Evolutionary conservation across 768 basidiomycete species (phyloP).

Genomic region (Rhodotorula paludigena): DNA sequence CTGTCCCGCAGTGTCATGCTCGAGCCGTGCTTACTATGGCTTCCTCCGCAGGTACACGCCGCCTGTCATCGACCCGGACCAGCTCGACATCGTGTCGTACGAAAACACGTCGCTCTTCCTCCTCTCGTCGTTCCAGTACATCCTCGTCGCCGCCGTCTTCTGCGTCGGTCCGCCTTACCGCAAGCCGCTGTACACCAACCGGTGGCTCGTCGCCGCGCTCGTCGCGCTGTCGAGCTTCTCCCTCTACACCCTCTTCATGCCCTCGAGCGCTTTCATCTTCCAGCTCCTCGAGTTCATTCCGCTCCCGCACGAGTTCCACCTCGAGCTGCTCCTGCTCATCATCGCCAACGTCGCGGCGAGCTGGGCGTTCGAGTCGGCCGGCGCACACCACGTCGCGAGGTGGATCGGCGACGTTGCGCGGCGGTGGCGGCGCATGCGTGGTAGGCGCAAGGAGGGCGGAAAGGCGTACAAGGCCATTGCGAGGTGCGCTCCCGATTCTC

Average conservation of each 20-base stretch:
- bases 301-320: slow-evolving; percentile 64
- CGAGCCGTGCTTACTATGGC: slow-evolving; percentile 1
- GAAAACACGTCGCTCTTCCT: slow-evolving; percentile 91
- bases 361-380: slow-evolving; percentile 60
- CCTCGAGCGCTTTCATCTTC: slow-evolving; percentile 59
- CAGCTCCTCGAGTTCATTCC: slow-evolving; percentile 69
- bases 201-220: slow-evolving; percentile 73
- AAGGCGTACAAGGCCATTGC: slow-evolving; percentile 84
- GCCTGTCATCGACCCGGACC: slow-evolving; percentile 61
- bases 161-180: slow-evolving; percentile 97
- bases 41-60: slow-evolving; percentile 63
- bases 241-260: slow-evolving; percentile 63
- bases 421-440: slow-evolving; percentile 42
- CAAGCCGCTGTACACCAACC: slow-evolving; percentile 89
- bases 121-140: slow-evolving; percentile 97
- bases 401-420: slow-evolving; percentile 44
- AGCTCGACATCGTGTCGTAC: slow-evolving; percentile 76
- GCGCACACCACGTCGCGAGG: slow-evolving; percentile 42
- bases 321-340: slow-evolving; percentile 64
- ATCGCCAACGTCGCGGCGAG: slow-evolving; percentile 66
- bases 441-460: slow-evolving; percentile 57
- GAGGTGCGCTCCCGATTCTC: slow-evolving; percentile 45
- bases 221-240: slow-evolving; percentile 66
- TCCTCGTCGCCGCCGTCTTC: slow-evolving; percentile 92
- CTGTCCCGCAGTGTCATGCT: neutral